Evolutionary conservation across 148 eudicot species (phyloP), one percentile per base, ranked within the genome.

Genomic region (Arctostaphylos glauca): DNA sequence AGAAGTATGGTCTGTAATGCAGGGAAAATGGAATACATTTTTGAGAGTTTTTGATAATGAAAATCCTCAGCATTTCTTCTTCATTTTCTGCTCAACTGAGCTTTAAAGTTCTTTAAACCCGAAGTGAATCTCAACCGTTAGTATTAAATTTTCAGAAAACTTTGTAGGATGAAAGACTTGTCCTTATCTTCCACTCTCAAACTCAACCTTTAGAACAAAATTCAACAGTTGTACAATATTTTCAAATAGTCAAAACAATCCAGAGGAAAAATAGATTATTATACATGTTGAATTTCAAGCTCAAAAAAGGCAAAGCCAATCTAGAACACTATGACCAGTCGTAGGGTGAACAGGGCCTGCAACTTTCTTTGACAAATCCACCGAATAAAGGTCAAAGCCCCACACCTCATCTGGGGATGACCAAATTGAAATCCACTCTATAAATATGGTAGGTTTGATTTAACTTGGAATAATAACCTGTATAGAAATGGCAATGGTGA

Each of bases 161-260:
- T 1, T 19, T 18, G 19, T 19, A 21, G 62, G 0, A 58, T 19
- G 62, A 18, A 58, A 58, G 62, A 18, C 6, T 0, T 18, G 0
- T 18, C 19, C 23, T 18, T 54, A 54, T 54, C n/a, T 56, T 56
- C 18, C 18, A 5, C 60, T 16, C 60, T 56, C 15, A 14, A 56
- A 4, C 9, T 19, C 66, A 59, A 7, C 66, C 66, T 2, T 59
- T 19, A n/a, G 7, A n/a, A 18, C 10, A 59, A 59, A 59, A 59
- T 59, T 59, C 23, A 59, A n/a, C 66, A n/a, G 23, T n/a, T n/a
- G 23, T 58, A 19, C 4, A 2, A 2, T 2, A 31, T 59, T n/a
- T 59, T n/a, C 66, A n/a, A 6, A 59, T n/a, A n/a, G 66, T 60
- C 66, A n/a, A 60, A n/a, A 60, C 66, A 60, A 60, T 60, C 66